These are phyloP conservation scores for Nemania diffusa DNA, from an alignment of 2,329 filamentous ascomycete species.

Conservation along the genomic window DNA sequence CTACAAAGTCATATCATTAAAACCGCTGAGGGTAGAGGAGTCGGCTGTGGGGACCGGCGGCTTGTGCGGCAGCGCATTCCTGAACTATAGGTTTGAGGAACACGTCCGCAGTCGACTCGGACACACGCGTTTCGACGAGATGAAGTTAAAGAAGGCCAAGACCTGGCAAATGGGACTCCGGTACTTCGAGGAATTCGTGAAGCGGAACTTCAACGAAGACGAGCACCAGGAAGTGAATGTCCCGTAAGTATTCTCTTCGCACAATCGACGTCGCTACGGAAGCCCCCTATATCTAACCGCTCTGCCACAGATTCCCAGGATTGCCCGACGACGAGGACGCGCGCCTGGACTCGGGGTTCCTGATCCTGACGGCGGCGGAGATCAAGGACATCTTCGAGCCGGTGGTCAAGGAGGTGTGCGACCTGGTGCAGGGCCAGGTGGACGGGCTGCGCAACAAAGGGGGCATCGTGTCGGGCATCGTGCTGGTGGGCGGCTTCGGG, in stretches of 20 bases:
- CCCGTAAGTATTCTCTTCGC: conserved; percentile 60
- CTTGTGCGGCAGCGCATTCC: conserved; percentile 79
- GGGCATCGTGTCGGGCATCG: conserved; percentile 76
- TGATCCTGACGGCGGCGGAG: conserved; percentile 75
- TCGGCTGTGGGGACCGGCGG: conserved; percentile 83
- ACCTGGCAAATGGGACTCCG: conserved; percentile 82
- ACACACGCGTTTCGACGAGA: conserved; percentile 73
- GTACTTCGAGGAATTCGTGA: conserved; percentile 87
- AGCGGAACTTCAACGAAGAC: conserved; percentile 83
- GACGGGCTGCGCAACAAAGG: conserved; percentile 69
- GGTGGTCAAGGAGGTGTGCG: conserved; percentile 76
- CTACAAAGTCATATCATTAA: conserved; percentile 80
- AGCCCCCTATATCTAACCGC: conserved; percentile 4
- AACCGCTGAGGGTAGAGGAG: conserved; percentile 78
- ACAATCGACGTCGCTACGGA: background rate
- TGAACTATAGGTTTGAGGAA: conserved; percentile 85
- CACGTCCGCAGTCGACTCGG: conserved; percentile 76
- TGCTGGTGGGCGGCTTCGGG: conserved; percentile 84
- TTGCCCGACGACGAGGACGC: conserved; percentile 79
- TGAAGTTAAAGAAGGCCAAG: conserved; percentile 81
- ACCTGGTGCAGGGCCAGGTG: conserved; percentile 74
- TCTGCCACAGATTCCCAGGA: conserved; percentile 69
- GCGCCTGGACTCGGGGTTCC: conserved; percentile 79
- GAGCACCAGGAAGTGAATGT: conserved; percentile 82
- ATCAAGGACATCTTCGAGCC: conserved; percentile 81